Evolutionary conservation across 2,329 filamentous ascomycete species (phyloP), one percentile per base, ranked within the genome.

Genomic region (Xylaria sp.): DNA sequence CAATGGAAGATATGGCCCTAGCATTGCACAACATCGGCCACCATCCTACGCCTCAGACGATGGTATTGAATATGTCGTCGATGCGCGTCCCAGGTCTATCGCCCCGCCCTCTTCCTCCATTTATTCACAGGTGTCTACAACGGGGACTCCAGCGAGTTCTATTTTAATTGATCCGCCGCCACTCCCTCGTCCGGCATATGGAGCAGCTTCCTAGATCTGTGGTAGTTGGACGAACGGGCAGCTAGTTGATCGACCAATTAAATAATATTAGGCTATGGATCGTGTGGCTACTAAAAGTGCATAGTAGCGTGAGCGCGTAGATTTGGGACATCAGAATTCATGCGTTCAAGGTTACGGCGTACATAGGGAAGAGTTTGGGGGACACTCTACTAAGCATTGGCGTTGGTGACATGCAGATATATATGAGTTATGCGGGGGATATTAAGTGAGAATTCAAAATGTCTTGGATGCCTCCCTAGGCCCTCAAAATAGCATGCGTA

Each of bases 41-140:
- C 93, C 93, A 1, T 93, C 90, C 4, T 96, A 96, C 77, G 83
- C 86, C 3, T 93, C 90, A 0, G 92, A 95, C 9, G 90, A 94
- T 73, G 92, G 92, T 0, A 86, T 93, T 4, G 85, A 86, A 32
- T 94, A 94, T 76, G 87, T 93, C 14, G 83, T 93, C 4, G 89
- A 93, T 72, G 90, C 89, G 0, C 85, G 85, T 64, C 89, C 89
- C 51, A 81, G 89, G 65, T 89, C 87, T 7, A 85, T 85, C 17
- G 86, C 82, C 2, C 84, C 85, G 4, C 70, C 24, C 24, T 4
- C 70, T 19, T 70, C 68, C 6, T 70, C 68, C 6, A 27, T 68
- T 19, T 65, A 70, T 39, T 71, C 70, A 34, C 65, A 59, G 42
- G 4, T 42, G 1, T 65, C 68, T 32, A 78, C 79, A n/a, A 78